Evolutionary conservation across 805 yeast genomes (phyloP), one percentile per base, ranked within the genome.

Genomic region (Kluyveromyces starmeri): DNA sequence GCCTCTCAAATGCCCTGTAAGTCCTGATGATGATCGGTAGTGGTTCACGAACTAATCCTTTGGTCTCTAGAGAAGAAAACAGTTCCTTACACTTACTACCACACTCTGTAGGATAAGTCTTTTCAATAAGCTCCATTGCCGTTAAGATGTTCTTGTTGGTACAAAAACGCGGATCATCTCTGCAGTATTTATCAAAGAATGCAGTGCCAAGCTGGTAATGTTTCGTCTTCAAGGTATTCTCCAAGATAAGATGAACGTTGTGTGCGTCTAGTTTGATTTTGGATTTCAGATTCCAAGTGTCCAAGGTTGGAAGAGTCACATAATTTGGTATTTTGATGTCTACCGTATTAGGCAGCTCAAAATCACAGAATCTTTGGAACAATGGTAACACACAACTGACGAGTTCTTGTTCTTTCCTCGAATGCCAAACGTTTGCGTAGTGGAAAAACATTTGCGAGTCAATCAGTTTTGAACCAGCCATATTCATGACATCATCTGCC

Each of bases 401-500:
- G 16, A 36, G 20, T 8, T 22, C 12, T 17, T 26, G 27, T 9
- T 29, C 40, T 4, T 27, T 20, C 29, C 49, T 46, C n/a, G 43
- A 27, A n/a, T 35, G 32, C 28, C 52, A 32, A 3, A 45, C 37
- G 7, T 46, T 48, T 26, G 50, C 44, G 21, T 46, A 38, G 24
- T 47, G 56, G 39, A 48, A 50, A 15, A 53, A 17, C 17, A 55
- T 28, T 33, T 35, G 45, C 1, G 43, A 34, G 34, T 56, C 61
- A 15, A 51, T 29, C 18, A 37, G 28, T 13, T 32, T 42, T 7
- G 32, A 19, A 10, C 53, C 51, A 7, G 53, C 42, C 1, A 33
- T 32, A 13, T 37, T 37, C 29, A 55, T 39, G 5, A 52, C 14
- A 3, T 32, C 41, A 30, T 43, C 41, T 11, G 48, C 34, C 12